Percentiles rank a stretch among this genome's conserved stretches.
Conservation (phyloP, 495 filamentous ascomycete species). For the Talaromyces wortmannii region DNA sequence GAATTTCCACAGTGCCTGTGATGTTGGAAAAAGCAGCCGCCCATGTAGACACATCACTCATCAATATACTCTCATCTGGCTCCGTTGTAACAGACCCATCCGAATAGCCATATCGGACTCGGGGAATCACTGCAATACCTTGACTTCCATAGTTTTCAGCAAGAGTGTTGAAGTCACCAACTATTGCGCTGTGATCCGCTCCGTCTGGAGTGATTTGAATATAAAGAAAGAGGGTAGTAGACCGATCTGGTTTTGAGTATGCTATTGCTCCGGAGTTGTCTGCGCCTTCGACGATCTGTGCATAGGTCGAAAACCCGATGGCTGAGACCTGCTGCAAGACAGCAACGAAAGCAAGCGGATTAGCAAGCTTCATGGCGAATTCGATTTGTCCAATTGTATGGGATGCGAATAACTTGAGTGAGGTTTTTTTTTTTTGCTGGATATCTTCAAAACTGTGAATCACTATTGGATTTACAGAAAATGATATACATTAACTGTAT, state of each 20-base stretch:
- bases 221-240: neutral
- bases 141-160: neutral
- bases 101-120: neutral
- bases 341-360: neutral
- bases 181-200: neutral
- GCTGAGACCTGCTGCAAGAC: neutral
- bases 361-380: neutral
- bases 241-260: neutral
- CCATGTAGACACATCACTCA: neutral
- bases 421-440: neutral
- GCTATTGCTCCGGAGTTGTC: neutral
- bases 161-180: neutral
- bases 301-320: neutral
- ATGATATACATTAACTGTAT: too few relatives aligned
- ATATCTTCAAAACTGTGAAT: too few relatives aligned
- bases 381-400: neutral
- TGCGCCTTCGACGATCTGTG: neutral
- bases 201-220: constrained; percentile 2
- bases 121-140: neutral
- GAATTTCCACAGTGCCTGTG: neutral
- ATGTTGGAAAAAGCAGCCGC: neutral
- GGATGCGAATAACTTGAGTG: neutral
- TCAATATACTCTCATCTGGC: neutral
- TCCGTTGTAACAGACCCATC: neutral
- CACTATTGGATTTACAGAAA: too few relatives aligned